These are phyloP conservation scores for Trichoderma pleuroti DNA, from an alignment of 2,329 filamentous ascomycete species.

Conservation along the genomic window DNA sequence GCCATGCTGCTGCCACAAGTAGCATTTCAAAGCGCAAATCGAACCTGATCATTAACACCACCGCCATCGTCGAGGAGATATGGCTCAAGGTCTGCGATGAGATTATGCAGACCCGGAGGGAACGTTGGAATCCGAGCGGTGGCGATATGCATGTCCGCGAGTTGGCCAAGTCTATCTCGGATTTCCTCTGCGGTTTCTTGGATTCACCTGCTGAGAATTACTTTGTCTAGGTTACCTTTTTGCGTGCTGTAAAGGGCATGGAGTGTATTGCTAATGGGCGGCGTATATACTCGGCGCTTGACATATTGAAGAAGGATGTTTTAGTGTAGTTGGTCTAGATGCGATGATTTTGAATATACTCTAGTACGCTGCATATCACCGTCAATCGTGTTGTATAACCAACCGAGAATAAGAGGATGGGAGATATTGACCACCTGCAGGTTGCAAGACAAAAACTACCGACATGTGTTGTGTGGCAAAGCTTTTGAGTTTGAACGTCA, in stretches of 20 bases:
- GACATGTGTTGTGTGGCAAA: too few species aligned
- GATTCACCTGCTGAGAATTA: not conserved
- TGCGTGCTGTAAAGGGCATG: not conserved
- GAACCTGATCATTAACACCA: not conserved
- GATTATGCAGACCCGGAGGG: rapidly evolving
- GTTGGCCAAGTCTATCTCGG: not conserved
- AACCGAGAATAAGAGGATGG: too few species aligned
- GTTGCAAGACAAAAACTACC: too few species aligned
- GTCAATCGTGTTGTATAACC: too few species aligned
- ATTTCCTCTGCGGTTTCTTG: not conserved
- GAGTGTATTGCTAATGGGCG: not conserved
- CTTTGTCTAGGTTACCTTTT: not conserved
- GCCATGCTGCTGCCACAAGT: not conserved
- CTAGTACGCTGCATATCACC: too few species aligned
- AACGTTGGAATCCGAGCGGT: not conserved
- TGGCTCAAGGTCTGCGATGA: not conserved
- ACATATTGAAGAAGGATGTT: not conserved
- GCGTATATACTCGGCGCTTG: not conserved
- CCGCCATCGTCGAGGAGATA: not conserved
- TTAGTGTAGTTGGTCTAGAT: not conserved
- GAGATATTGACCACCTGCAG: too few species aligned
- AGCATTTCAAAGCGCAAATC: not conserved
- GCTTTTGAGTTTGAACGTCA: too few species aligned
- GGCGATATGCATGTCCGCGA: not conserved
- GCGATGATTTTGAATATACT: too few species aligned